Percentiles rank a stretch among this genome's conserved stretches.
Evolutionary conservation across 495 filamentous ascomycete species (phyloP).

Genomic region (Viridothelium virens): DNA sequence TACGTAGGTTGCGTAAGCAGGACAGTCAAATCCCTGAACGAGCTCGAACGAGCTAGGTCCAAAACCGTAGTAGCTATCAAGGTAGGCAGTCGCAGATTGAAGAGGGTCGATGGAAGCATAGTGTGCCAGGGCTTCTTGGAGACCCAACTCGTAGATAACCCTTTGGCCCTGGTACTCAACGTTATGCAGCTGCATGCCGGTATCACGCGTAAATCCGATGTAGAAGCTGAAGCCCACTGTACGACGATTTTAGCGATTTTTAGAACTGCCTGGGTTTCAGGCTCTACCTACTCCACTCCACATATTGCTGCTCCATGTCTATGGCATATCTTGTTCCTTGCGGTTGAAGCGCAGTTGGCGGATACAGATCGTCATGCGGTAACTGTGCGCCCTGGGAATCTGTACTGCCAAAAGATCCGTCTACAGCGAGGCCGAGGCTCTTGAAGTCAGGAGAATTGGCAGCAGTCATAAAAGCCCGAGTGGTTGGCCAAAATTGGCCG

Average conservation of each 20-base stretch:
- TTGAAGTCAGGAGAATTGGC: conserved; percentile 38
- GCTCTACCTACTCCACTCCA: conserved; percentile 39
- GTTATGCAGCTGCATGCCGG: conserved; percentile 42
- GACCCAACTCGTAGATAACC: conserved; percentile 48
- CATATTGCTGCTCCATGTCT: conserved; percentile 42
- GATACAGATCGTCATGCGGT: conserved; percentile 33
- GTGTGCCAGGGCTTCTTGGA: conserved; percentile 50
- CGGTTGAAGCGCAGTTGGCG: conserved; percentile 38
- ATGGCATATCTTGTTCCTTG: conserved; percentile 36
- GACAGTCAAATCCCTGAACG: conserved; percentile 47
- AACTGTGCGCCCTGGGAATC: conserved; percentile 32
- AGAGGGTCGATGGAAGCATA: conserved; percentile 48
- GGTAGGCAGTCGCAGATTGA: conserved; percentile 34
- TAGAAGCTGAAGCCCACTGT: conserved; percentile 47
- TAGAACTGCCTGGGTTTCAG: neutral
- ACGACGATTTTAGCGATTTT: neutral
- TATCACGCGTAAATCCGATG: conserved; percentile 39
- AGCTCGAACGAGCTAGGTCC: conserved; percentile 42
- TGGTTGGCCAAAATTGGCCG: conserved; percentile 42
- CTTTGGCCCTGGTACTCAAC: conserved; percentile 47
- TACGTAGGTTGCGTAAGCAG: conserved; percentile 42
- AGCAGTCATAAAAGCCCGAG: conserved; percentile 41
- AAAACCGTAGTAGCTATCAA: conserved; percentile 45
- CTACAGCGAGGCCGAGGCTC: conserved; percentile 37
- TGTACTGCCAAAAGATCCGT: conserved; percentile 41